Percentiles rank a stretch among this genome's conserved stretches.
phyloP scores from a whole-genome alignment of 768 basidiomycete genomes.

The Trametes cingulata region DNA sequence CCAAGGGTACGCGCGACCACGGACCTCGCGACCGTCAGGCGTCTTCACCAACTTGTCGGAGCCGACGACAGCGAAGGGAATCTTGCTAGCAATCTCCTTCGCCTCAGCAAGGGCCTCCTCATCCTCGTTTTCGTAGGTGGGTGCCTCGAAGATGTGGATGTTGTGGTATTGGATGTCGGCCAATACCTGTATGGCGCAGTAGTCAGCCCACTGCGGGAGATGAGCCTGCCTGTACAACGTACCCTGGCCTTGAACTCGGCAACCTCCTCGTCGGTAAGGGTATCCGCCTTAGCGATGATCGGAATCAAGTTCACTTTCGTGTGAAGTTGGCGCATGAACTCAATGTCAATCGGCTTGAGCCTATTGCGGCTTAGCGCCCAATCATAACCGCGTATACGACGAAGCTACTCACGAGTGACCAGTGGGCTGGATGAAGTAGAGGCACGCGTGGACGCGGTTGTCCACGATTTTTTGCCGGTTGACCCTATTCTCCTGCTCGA shows the following conservation, averaged over 20 bases:
- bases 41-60: constrained; percentile 82
- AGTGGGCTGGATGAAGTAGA: constrained; percentile 99
- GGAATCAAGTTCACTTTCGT: constrained; percentile 98
- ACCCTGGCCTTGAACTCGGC: constrained; percentile 91
- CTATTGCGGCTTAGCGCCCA: constrained; percentile 42
- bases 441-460: constrained; percentile 97
- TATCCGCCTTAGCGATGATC: constrained; percentile 97
- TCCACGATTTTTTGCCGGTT: constrained; percentile 92
- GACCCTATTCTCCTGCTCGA: constrained; percentile 98
- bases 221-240: constrained; percentile 27
- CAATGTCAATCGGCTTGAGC: constrained; percentile 96
- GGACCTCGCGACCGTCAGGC: constrained; percentile 87
- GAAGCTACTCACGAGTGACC: constrained; percentile 82
- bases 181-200: constrained; percentile 60
- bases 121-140: constrained; percentile 96
- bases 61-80: constrained; percentile 98
- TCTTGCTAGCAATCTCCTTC: constrained; percentile 97
- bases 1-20: constrained; percentile 97
- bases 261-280: constrained; percentile 95
- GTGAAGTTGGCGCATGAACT: constrained; percentile 97
- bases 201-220: not conserved
- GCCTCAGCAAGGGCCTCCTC: constrained; percentile 97
- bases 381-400: not conserved
- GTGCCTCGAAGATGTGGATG: constrained; percentile 98
- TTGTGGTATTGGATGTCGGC: constrained; percentile 93